Conservation (phyloP, 2,329 filamentous ascomycete species). For the Trichoderma arundinaceum region DNA sequence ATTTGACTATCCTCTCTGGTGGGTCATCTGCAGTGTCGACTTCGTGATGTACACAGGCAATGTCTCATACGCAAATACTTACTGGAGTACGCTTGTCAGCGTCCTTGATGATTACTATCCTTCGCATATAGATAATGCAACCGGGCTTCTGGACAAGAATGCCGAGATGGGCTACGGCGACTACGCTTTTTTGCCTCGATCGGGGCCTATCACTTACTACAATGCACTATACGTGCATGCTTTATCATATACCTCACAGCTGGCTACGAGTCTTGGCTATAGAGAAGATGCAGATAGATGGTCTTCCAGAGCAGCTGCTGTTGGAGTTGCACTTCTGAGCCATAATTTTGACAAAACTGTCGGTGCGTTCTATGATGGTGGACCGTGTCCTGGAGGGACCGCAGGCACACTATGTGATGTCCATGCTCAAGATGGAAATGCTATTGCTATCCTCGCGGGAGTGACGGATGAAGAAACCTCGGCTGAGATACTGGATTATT, state of each 20-base stretch:
- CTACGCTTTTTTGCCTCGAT: slow-evolving; percentile 56
- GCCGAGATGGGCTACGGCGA: slow-evolving; percentile 51
- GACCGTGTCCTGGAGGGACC: slow-evolving; percentile 37
- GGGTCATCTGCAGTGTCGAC: slow-evolving; percentile 56
- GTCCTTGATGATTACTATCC: slow-evolving; percentile 55
- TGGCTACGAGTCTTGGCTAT: slow-evolving; percentile 46
- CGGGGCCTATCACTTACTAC: slow-evolving; percentile 58
- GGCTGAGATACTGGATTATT: slow-evolving; percentile 48
- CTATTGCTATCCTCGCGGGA: slow-evolving; percentile 51
- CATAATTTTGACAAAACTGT: slow-evolving; percentile 50
- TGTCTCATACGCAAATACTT: slow-evolving; percentile 47
- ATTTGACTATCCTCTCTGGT: slow-evolving; percentile 61
- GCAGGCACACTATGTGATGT: slow-evolving; percentile 40
- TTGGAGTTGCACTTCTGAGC: slow-evolving; percentile 46
- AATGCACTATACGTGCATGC: slow-evolving; percentile 57
- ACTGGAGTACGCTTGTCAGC: slow-evolving; percentile 50
- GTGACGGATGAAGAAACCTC: slow-evolving; percentile 42
- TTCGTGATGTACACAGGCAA: slow-evolving; percentile 58
- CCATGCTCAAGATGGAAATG: slow-evolving; percentile 59
- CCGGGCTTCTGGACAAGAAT: slow-evolving; percentile 51
- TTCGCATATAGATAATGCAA: slow-evolving; percentile 47
- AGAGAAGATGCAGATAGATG: slow-evolving; percentile 48
- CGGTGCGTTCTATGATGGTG: slow-evolving; percentile 55
- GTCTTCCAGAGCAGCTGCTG: slow-evolving; percentile 44
- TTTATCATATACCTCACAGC: slow-evolving; percentile 50